A percentile compares a stretch with the other conserved stretches of the same genome.
Evolutionary conservation across 2,329 filamentous ascomycete species (phyloP).

Genomic region (Neopestalotiopsis rosae): DNA sequence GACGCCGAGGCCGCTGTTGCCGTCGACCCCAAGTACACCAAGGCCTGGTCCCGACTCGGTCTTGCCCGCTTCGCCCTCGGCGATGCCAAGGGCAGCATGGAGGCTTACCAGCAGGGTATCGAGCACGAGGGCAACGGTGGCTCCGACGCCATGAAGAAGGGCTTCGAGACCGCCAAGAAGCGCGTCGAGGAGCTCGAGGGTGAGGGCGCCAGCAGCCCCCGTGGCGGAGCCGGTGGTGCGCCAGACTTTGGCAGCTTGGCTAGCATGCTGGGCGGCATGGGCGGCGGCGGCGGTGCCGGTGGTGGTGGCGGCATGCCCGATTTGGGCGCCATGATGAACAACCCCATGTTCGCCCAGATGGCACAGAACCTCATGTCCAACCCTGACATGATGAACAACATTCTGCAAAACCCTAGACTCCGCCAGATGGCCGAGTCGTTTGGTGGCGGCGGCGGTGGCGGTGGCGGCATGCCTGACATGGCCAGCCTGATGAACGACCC

Average conservation of each 20-base stretch:
- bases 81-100: conserved; percentile 89
- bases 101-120: conserved; percentile 92
- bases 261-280: conserved; percentile 69
- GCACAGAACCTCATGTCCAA: conserved; percentile 98
- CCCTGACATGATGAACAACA: conserved; percentile 85
- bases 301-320: conserved; percentile 86
- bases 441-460: conserved; percentile 67
- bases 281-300: conserved; percentile 62
- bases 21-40: conserved; percentile 91
- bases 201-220: conserved; percentile 54
- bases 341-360: conserved; percentile 98
- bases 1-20: conserved; percentile 92
- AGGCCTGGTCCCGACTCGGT: conserved; percentile 94
- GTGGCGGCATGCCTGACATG: conserved; percentile 90
- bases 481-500: conserved; percentile 89
- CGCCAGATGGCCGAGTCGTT: conserved; percentile 87
- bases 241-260: conserved; percentile 75
- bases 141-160: conserved; percentile 96
- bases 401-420: conserved; percentile 93
- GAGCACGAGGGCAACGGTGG: conserved; percentile 93
- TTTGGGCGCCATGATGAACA: conserved; percentile 86
- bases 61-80: conserved; percentile 91
- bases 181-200: conserved; percentile 80
- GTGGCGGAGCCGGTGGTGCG: conserved; percentile 62
- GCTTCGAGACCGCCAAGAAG: conserved; percentile 90